These are phyloP conservation scores for Agrocybe chaxingu DNA, from an alignment of 768 basidiomycete genomes.

Conservation along the genomic window DNA sequence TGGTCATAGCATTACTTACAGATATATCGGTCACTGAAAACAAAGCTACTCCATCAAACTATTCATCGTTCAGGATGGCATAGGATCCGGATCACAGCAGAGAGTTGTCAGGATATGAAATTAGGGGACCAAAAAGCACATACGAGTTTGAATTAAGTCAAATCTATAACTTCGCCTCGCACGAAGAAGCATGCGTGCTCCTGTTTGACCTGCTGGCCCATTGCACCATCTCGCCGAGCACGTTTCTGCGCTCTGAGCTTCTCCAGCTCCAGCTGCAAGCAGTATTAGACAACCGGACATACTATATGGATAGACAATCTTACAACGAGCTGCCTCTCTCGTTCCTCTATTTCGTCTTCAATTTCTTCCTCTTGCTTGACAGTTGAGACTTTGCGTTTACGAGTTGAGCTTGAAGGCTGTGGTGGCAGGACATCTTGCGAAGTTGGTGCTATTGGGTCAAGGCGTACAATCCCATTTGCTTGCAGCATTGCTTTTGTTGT, in stretches of 20 bases:
- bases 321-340: not conserved
- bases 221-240: not conserved
- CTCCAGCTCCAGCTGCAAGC: not conserved
- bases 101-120: too few relatives aligned
- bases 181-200: not conserved
- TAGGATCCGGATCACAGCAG: too few relatives aligned
- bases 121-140: not conserved
- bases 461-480: slow-evolving; percentile 3
- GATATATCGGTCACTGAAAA: too few relatives aligned
- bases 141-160: not conserved
- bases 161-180: slow-evolving; percentile 6
- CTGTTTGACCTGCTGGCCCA: not conserved
- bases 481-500: slow-evolving; percentile 4
- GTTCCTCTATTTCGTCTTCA: not conserved
- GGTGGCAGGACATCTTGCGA: not conserved
- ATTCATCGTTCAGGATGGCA: too few relatives aligned
- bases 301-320: not conserved
- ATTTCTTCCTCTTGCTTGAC: not conserved
- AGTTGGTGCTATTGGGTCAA: not conserved
- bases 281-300: not conserved
- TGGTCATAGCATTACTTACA: too few relatives aligned
- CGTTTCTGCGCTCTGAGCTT: not conserved
- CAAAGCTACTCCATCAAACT: too few relatives aligned
- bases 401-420: too few relatives aligned
- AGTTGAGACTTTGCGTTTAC: too few relatives aligned